A percentile compares a stretch with the other conserved stretches of the same genome.
Conservation (phyloP, 208 protist genomes). For the Trypanosoma brucei region DNA sequence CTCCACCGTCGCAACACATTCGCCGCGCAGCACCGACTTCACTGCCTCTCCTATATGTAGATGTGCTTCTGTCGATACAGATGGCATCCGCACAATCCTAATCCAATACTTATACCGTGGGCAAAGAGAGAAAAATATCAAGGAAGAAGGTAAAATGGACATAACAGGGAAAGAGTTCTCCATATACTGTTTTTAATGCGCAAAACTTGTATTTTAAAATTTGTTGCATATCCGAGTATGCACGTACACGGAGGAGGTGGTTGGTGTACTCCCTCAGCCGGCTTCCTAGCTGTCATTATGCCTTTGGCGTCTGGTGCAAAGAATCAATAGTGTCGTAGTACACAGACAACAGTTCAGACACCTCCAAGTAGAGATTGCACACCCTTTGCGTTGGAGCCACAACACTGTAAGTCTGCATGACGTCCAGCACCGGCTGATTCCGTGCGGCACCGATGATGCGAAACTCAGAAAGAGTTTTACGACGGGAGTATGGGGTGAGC, state of each 20-base stretch:
- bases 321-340: slow-evolving; percentile 73
- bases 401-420: slow-evolving; percentile 70
- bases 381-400: slow-evolving; percentile 65
- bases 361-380: slow-evolving; percentile 59
- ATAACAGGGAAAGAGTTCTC: not conserved
- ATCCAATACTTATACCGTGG: too few relatives aligned
- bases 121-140: slow-evolving; percentile 14
- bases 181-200: not conserved
- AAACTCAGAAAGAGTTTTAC: slow-evolving; percentile 56
- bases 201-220: not conserved
- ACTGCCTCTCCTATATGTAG: slow-evolving; percentile 22
- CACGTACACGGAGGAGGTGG: too few relatives aligned
- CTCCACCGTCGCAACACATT: slow-evolving; percentile 28
- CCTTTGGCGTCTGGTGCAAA: slow-evolving; percentile 21
- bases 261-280: too few relatives aligned
- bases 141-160: not conserved
- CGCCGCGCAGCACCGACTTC: slow-evolving; percentile 25
- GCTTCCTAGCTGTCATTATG: not conserved
- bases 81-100: not conserved
- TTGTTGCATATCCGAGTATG: not conserved
- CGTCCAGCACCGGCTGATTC: slow-evolving; percentile 60
- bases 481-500: slow-evolving; percentile 56
- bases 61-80: not conserved
- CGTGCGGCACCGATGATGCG: slow-evolving; percentile 62
- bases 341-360: slow-evolving; percentile 65